Percentiles rank a stretch among this genome's conserved stretches.
These are phyloP conservation scores for Xylaria cubensis DNA, from an alignment of 495 filamentous ascomycete species.

Conservation along the genomic window DNA sequence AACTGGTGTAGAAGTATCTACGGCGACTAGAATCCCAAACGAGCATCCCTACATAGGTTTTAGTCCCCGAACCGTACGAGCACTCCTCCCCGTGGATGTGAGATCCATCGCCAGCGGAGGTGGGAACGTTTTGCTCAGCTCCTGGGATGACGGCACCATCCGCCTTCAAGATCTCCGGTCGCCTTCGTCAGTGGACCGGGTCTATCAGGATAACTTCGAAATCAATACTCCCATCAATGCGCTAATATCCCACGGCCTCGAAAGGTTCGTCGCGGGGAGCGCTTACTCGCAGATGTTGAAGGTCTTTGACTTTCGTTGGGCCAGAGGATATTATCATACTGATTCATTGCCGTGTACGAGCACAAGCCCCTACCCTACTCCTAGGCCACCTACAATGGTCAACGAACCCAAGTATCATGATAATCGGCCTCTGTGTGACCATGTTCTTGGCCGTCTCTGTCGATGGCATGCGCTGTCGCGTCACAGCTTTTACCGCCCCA, in stretches of 20 bases:
- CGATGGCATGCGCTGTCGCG: conserved; percentile 51
- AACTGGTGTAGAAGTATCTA: conserved; percentile 42
- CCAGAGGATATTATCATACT: conserved; percentile 52
- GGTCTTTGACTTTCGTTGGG: conserved; percentile 57
- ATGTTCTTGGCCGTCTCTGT: conserved; percentile 37
- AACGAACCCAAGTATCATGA: conserved; percentile 27
- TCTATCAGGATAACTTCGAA: conserved; percentile 56
- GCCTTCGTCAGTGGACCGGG: conserved; percentile 40
- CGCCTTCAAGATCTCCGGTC: conserved; percentile 54
- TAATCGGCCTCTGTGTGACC: conserved; percentile 37
- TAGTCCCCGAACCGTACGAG: conserved; percentile 36
- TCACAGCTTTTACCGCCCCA: conserved; percentile 51
- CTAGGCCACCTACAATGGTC: conserved; percentile 34
- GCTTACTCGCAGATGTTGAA: conserved; percentile 46
- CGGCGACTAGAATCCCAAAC: conserved; percentile 27
- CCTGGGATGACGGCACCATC: conserved; percentile 55
- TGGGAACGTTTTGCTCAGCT: conserved; percentile 50
- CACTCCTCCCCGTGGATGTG: conserved; percentile 47
- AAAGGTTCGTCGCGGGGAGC: conserved; percentile 52
- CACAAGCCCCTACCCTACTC: conserved; percentile 43
- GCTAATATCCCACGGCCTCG: conserved; percentile 49
- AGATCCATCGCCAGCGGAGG: conserved; percentile 35
- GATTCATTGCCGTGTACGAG: conserved; percentile 46
- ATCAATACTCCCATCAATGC: conserved; percentile 46
- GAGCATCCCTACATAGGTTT: conserved; percentile 1